Percentiles rank a stretch among this genome's conserved stretches.
Conservation (phyloP, 2,329 filamentous ascomycete genomes). For the Talaromyces sp. region DNA sequence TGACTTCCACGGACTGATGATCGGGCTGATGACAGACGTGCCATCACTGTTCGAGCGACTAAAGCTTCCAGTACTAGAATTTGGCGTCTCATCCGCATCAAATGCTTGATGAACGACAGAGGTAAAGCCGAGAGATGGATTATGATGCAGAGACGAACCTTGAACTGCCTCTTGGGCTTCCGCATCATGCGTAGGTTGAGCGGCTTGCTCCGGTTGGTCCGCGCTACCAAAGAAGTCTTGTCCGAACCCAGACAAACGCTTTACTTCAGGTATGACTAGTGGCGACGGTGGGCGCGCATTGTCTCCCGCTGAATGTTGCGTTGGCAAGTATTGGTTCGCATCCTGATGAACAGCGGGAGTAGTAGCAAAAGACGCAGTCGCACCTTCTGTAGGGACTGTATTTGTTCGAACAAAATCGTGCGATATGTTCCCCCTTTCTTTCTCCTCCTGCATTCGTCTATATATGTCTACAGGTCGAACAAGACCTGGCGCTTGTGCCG, state of each 20-base stretch:
- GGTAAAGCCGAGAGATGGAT: slow-evolving; percentile 54
- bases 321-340: background rate
- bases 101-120: slow-evolving; percentile 65
- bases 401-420: background rate
- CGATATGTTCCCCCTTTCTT: slow-evolving; percentile 46
- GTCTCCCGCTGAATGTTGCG: background rate
- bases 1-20: slow-evolving; percentile 50
- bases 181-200: slow-evolving; percentile 10
- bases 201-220: slow-evolving; percentile 19
- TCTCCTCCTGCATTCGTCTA: slow-evolving; percentile 66
- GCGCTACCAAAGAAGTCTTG: slow-evolving; percentile 26
- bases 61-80: slow-evolving; percentile 54
- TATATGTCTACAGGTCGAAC: slow-evolving; percentile 76
- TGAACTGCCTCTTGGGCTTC: slow-evolving; percentile 22
- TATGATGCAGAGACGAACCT: slow-evolving; percentile 44
- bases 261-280: slow-evolving; percentile 41
- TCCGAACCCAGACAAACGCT: slow-evolving; percentile 41
- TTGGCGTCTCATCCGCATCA: slow-evolving; percentile 54
- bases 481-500: slow-evolving; percentile 58
- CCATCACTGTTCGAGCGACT: slow-evolving; percentile 61
- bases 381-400: background rate
- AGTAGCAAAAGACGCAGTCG: background rate
- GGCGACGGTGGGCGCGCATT: slow-evolving; percentile 18
- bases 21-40: slow-evolving; percentile 63
- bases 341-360: background rate